Base-by-base conservation (phyloP, 108 stramenopile species). In the Nitzschia putrida region DNA sequence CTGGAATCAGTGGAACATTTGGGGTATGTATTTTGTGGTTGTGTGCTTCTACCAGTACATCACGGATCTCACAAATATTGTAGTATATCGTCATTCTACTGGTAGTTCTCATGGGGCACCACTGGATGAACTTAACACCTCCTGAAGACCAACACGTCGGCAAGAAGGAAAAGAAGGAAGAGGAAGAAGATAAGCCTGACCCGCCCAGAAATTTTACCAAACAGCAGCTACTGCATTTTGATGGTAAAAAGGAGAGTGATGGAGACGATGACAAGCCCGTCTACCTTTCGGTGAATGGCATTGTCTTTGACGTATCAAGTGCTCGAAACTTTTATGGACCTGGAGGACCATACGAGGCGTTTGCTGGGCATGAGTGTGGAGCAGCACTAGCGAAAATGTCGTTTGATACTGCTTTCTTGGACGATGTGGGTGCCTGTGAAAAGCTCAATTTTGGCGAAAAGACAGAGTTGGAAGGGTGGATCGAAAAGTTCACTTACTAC, bases 341-440 rank as follows among this genome's bases (percentile, higher is more conserved):
- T 6, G 95, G 75, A 8, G 96, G 96, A 11, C 88, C 91, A 2
- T 98, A 98, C 72, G 91, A 86, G 74, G 41, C 79, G 12, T 99
- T 99, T 77, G 94, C 97, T 8, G 98, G 98, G n/a, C 85, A 89
- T 52, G 98, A 99, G 60, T 95, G 95, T 65, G 93, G 95, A 11
- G 87, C 82, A 16, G 95, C 95, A 9, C 78, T 99, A 60, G 97
- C 98, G 14, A 96, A 90, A 61, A 94, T 96, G 86, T 88, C 86
- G 52, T 95, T 99, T 71, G 96, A 97, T 29, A 80, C 88, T 8
- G 80, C 75, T 8, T 83, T 88, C 21, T 66, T 98, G 39, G 92
- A 95, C 76, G 84, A 92, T 67, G 29, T 94, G 22, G 77, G 74
- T 14, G 90, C 85, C 14, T 86, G 80, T 55, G 74, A 78, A 12